Conservation (phyloP, 1,139 yeast genomes). For the Pichia sp. region DNA sequence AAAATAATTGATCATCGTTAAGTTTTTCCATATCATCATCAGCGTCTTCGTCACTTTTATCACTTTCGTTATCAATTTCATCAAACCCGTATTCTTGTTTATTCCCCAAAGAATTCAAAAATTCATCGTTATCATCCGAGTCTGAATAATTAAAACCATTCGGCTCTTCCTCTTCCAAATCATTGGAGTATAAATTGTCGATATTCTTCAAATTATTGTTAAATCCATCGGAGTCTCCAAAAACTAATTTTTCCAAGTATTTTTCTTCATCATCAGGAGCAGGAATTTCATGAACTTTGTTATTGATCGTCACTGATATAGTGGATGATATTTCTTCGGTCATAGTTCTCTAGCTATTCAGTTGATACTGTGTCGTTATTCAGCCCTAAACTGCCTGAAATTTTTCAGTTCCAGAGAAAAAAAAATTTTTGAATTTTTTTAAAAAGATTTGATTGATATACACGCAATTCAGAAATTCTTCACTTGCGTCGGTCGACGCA, state of each 20-base stretch:
- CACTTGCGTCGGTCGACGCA: too few relatives aligned
- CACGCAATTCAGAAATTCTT: too few relatives aligned
- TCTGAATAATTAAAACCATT: slow-evolving; percentile 21
- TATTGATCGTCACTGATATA: slow-evolving; percentile 5
- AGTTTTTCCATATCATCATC: slow-evolving; percentile 30
- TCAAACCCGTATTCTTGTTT: slow-evolving; percentile 27
- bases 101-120: slow-evolving; percentile 13
- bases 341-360: neutral
- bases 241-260: slow-evolving; percentile 71
- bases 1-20: slow-evolving; percentile 56
- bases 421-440: too few relatives aligned
- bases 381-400: too few relatives aligned
- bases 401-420: too few relatives aligned
- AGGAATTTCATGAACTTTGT: slow-evolving; percentile 27
- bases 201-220: slow-evolving; percentile 54
- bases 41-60: slow-evolving; percentile 22
- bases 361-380: too few relatives aligned
- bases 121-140: slow-evolving; percentile 22
- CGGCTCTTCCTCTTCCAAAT: slow-evolving; percentile 32
- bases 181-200: slow-evolving; percentile 46
- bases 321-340: neutral
- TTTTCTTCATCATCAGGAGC: slow-evolving; percentile 82
- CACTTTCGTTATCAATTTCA: slow-evolving; percentile 23
- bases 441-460: too few relatives aligned
- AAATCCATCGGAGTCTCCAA: slow-evolving; percentile 83